phyloP scores from a whole-genome alignment of 78 protist genomes.

The Dictyostelium firmibasis region DNA sequence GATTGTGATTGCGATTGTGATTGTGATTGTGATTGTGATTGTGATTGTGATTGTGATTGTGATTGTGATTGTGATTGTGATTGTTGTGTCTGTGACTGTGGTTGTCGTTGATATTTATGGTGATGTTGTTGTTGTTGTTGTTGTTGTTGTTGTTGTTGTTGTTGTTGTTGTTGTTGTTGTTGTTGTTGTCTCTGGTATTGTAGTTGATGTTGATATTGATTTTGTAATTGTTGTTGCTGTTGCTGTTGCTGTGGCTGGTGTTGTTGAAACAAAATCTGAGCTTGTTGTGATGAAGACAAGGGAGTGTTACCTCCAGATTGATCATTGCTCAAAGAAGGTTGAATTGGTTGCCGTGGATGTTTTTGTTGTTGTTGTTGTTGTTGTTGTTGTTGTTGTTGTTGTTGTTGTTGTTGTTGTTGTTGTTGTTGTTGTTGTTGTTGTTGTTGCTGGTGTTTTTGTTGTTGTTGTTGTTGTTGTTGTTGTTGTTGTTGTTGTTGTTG shows the following conservation, averaged over 20 bases:
- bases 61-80: too few species aligned
- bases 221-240: not conserved
- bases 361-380: too few species aligned
- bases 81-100: not conserved
- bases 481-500: not conserved
- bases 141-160: not conserved
- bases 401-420: not conserved
- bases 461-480: too few species aligned
- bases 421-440: not conserved
- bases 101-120: not conserved
- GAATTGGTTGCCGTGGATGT: not conserved
- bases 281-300: too few species aligned
- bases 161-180: not conserved
- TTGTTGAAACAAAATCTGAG: too few species aligned
- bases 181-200: not conserved
- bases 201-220: not conserved
- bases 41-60: too few species aligned
- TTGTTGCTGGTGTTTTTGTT: not conserved
- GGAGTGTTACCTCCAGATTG: too few species aligned
- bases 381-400: not conserved
- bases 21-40: too few species aligned
- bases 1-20: not conserved
- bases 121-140: not conserved
- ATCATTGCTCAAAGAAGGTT: too few species aligned
- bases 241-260: not conserved